Conservation (phyloP, 495 filamentous ascomycete species). For the Aspergillus affinis region DNA sequence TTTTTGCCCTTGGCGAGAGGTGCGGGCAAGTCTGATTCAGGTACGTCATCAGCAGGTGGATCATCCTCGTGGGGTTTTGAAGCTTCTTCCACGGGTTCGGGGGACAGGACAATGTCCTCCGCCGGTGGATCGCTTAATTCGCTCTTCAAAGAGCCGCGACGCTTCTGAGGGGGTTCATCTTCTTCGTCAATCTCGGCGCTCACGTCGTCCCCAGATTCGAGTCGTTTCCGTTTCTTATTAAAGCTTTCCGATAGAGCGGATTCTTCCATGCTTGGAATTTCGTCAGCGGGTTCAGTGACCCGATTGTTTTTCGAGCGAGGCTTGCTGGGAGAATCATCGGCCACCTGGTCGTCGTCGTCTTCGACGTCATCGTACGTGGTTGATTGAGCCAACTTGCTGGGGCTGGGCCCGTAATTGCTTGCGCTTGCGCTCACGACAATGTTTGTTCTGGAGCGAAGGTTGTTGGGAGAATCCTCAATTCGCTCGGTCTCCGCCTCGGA, state of each 20-base stretch:
- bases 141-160: conserved; percentile 45
- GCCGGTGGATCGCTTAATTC: conserved; percentile 44
- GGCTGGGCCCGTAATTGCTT: conserved; percentile 53
- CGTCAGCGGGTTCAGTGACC: conserved; percentile 23
- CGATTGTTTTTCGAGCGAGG: conserved; percentile 37
- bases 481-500: conserved; percentile 99
- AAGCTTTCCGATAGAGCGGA: conserved; percentile 30
- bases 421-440: conserved; percentile 54
- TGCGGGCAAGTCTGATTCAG: conserved; percentile 36
- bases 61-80: conserved; percentile 35
- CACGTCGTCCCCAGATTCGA: conserved; percentile 40
- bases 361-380: conserved; percentile 49
- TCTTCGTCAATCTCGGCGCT: conserved; percentile 44
- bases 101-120: conserved; percentile 29
- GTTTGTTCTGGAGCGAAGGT: conserved; percentile 58
- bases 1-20: conserved; percentile 35
- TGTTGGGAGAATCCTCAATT: conserved; percentile 86
- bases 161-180: conserved; percentile 45
- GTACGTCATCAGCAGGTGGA: conserved; percentile 38
- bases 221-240: conserved; percentile 51
- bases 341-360: conserved; percentile 36
- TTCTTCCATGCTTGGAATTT: conserved; percentile 33
- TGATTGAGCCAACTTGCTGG: conserved; percentile 63
- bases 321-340: conserved; percentile 46
- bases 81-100: conserved; percentile 38